Base-by-base conservation (phyloP, 2,329 filamentous ascomycete genomes). In the Xylaria sp. region DNA sequence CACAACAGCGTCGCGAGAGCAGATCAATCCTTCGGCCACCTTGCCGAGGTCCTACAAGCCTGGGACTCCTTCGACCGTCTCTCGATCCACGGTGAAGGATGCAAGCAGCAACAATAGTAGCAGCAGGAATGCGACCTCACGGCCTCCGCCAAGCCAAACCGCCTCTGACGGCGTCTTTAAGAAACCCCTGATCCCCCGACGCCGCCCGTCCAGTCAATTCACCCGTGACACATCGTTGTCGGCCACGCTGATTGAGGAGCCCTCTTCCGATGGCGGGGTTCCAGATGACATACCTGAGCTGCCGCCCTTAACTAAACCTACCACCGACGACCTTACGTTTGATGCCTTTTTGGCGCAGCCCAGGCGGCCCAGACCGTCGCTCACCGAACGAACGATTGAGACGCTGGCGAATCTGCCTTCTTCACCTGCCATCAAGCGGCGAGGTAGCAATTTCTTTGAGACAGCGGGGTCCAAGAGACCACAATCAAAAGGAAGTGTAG, bases 381-480 rank as follows among this genome's bases (percentile, higher is more conserved):
- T 98, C 3, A 90, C 92, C 0, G 94, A 98, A 75, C 86, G 95
- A 67, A 97, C 94, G 0, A 90, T 97, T 51, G 93, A 97, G 78
- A 97, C 93, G 0, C 83, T 98, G 6, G 87, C 94, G 2, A 88
- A 90, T 56, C 83, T 97, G 37, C 92, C 94, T 0, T 89, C 92
- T 0, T 96, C 94, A 0, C 94, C 94, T 4, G 88, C 88, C 0
- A 80, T 92, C 55, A 88, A 86, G 62, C 88, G 89, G 68, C 88
- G 90, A 63, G 84, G 87, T 9, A 93, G 93, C 0, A 89, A 88
- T 65, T 94, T 97, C 79, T 96, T 92, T 77, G 90, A 89, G 58
- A 81, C 84, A 1, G 85, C 90, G n/a, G 87, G 87, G 68, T 84
- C 86, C 7, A 87, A 87, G 81, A 84, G 85, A 20, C 87, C 91